Conservation (phyloP, 345 rosid genomes). For the Heritiera littoralis region DNA sequence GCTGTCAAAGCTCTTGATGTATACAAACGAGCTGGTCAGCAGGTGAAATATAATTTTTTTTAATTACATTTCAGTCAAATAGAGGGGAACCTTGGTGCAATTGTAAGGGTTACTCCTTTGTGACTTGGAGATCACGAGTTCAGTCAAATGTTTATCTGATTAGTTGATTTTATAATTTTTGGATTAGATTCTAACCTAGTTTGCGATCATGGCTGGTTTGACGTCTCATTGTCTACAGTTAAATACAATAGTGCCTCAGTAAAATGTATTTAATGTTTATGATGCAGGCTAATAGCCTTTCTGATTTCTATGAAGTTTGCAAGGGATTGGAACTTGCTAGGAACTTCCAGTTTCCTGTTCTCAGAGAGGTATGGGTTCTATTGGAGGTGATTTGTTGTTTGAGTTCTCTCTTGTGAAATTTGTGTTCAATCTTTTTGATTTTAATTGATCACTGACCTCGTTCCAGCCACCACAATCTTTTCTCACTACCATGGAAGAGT, state of each 20-base stretch:
- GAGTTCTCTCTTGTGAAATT: neutral
- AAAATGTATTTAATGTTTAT: constrained; percentile 18
- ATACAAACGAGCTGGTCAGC: constrained; percentile 83
- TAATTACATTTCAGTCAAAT: constrained; percentile 12
- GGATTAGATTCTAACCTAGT: neutral
- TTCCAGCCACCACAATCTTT: constrained; percentile 95
- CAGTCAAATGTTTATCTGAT: neutral
- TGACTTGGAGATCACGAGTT: neutral
- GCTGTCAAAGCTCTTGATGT: constrained; percentile 79
- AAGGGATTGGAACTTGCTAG: constrained; percentile 98
- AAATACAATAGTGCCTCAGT: constrained; percentile 9
- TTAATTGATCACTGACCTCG: constrained; percentile 7
- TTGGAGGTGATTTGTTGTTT: constrained; percentile 8
- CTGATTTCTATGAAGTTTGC: constrained; percentile 92
- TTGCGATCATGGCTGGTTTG: neutral
- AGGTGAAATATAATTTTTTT: constrained; percentile 55
- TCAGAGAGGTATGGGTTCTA: constrained; percentile 72
- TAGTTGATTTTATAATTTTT: neutral
- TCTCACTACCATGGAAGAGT: constrained; percentile 95
- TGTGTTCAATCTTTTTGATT: neutral
- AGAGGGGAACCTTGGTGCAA: too few species aligned
- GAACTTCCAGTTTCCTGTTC: constrained; percentile 91
- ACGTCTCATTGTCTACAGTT: neutral
- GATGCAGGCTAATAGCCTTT: constrained; percentile 83
- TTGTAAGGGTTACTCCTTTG: too few species aligned